Evolutionary conservation across 1,139 yeast genomes (phyloP).

Genomic region (Geotrichum macrosporum): DNA sequence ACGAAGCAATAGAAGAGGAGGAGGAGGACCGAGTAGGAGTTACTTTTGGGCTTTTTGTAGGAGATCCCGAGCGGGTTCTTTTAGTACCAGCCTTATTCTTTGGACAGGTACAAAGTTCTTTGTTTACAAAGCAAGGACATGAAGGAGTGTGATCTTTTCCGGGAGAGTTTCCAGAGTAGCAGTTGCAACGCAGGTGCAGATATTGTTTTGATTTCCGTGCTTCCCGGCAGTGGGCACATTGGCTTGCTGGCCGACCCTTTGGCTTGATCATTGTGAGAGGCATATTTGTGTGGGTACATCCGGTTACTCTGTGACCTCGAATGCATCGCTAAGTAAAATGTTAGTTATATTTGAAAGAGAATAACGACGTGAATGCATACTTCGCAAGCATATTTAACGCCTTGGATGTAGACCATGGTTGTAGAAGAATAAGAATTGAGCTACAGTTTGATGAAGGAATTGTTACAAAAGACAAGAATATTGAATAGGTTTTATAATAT

Average conservation of each 20-base stretch:
- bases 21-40: not conserved
- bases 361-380: constrained; percentile 25
- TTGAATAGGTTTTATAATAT: not conserved
- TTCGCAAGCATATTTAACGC: constrained; percentile 92
- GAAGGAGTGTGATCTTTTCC: constrained; percentile 45
- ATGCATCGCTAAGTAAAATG: constrained; percentile 56
- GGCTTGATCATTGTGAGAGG: constrained; percentile 91
- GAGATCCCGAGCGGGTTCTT: not conserved
- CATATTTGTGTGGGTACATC: constrained; percentile 88
- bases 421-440: not conserved
- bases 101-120: constrained; percentile 55
- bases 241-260: constrained; percentile 92
- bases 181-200: constrained; percentile 64
- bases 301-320: constrained; percentile 90
- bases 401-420: constrained; percentile 82
- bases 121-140: constrained; percentile 52
- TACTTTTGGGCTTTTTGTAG: not conserved
- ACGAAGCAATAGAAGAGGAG: constrained; percentile 3
- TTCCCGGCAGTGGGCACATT: constrained; percentile 82
- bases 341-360: too few species aligned
- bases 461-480: not conserved
- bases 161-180: constrained; percentile 54
- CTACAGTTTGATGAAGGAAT: not conserved
- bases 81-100: constrained; percentile 29
- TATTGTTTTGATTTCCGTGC: constrained; percentile 63